Evolutionary conservation across 2,329 filamentous ascomycete species (phyloP), one percentile per base, ranked within the genome.

Genomic region (Aspergillus pseudoterreus): DNA sequence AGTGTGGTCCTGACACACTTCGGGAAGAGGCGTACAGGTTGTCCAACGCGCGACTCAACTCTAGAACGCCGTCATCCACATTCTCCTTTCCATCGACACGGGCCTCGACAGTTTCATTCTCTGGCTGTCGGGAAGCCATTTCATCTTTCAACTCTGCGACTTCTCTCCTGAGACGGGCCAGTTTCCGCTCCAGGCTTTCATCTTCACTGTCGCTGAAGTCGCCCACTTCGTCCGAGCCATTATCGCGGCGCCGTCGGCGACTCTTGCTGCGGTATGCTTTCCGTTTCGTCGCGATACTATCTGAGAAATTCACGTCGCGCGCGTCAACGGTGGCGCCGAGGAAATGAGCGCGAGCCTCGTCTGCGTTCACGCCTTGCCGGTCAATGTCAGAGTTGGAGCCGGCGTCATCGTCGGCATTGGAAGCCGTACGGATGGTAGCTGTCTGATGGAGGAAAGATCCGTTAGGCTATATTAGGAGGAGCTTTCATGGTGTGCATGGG

Each of bases 281-380:
- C 56, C 89, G 83, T 70, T 92, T 92, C 43, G 84, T 84, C 53
- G 84, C 85, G 35, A 97, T 85, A 48, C 92, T 86, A 71, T 96
- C 92, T 2, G 92, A 95, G 69, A 96, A 94, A 71, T 96, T 90
- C 21, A 87, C 89, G 19, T 87, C 84, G 47, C 81, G 80, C 5
- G 90, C 86, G 65, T 95, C 88, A 30, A 95, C 83, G 38, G 83
- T 81, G 9, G 87, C 78, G 2, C 88, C 85, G 49, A 86, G 78
- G 68, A 99, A 99, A 41, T 85, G 83, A 30, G 82, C 84, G 51
- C 92, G 86, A 41, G 94, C 94, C 67, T 90, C 82, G 61, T 89
- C 82, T 57, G 90, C 84, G 56, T 88, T 86, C 8, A 97, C 75
- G 21, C 85, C 82, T 33, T 87, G 85, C 58, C 86, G 86, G 58